phyloP scores from a whole-genome alignment of 2,329 filamentous ascomycete genomes.

The Triangularia verruculosa region DNA sequence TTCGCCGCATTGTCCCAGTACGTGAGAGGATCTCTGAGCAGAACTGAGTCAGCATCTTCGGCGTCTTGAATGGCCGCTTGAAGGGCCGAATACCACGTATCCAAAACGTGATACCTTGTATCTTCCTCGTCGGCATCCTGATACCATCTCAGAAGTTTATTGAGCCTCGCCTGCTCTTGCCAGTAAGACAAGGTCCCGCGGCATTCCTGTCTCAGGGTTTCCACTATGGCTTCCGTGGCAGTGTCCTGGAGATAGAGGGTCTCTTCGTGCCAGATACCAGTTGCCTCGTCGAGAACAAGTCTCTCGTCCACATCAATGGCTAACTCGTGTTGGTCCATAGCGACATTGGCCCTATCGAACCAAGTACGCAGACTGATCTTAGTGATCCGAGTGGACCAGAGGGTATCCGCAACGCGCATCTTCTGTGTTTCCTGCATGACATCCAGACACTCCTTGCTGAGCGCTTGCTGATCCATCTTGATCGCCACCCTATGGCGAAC shows the following conservation, averaged over 20 bases:
- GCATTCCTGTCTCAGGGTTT: constrained; percentile 18
- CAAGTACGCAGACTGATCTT: constrained; percentile 24
- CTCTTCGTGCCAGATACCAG: constrained; percentile 28
- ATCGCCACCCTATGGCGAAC: constrained; percentile 29
- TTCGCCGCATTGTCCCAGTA: constrained; percentile 31
- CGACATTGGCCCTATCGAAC: constrained; percentile 18
- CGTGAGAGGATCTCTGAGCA: constrained; percentile 23
- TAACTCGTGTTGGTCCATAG: constrained; percentile 17
- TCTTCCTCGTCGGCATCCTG: constrained; percentile 11
- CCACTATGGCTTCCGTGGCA: constrained; percentile 17
- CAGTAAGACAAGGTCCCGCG: constrained; percentile 21
- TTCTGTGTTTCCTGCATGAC: constrained; percentile 34
- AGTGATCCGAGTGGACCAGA: constrained; percentile 18
- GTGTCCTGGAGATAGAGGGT: constrained; percentile 20
- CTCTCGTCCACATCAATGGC: constrained; percentile 20
- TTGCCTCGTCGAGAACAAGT: constrained; percentile 24
- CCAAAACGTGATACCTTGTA: constrained; percentile 9
- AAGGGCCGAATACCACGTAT: constrained; percentile 8
- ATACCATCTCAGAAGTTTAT: constrained; percentile 20
- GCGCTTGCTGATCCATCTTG: constrained; percentile 31
- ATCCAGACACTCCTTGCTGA: constrained; percentile 30
- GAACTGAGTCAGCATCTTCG: constrained; percentile 20
- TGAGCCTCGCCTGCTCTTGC: constrained; percentile 27
- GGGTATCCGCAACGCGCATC: constrained; percentile 25
- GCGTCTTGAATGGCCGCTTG: constrained; percentile 11